Conservation (phyloP, 1,284 basidiomycete genomes). For the Wallemia hederae region DNA sequence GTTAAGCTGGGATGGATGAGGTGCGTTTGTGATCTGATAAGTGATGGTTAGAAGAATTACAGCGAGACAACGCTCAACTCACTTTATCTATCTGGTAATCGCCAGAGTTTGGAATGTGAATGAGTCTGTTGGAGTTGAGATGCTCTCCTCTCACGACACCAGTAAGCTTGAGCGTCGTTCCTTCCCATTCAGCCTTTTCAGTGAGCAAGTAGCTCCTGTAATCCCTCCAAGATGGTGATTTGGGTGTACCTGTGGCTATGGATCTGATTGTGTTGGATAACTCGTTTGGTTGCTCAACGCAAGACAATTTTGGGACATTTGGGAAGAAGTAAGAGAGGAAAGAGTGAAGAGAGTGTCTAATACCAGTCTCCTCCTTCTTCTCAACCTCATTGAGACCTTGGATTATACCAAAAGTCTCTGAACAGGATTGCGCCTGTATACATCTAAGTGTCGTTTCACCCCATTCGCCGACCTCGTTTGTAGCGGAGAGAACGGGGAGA, state of each 20-base stretch:
- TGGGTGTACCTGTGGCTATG: constrained; percentile 47
- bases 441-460: constrained; percentile 74
- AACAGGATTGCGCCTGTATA: constrained; percentile 50
- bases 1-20: constrained; percentile 18
- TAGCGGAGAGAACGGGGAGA: constrained; percentile 49
- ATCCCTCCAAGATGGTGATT: constrained; percentile 49
- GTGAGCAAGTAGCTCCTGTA: constrained; percentile 49
- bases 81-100: constrained; percentile 66
- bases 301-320: constrained; percentile 28
- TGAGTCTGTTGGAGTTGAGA: constrained; percentile 53
- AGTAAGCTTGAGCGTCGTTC: constrained; percentile 34
- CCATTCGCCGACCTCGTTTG: constrained; percentile 51
- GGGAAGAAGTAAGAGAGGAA: constrained; percentile 91
- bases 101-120: constrained; percentile 66
- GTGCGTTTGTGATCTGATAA: constrained; percentile 30
- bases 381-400: constrained; percentile 1
- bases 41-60: constrained; percentile 3
- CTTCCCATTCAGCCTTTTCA: constrained; percentile 33
- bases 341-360: constrained; percentile 59
- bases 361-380: constrained; percentile 15
- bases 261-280: constrained; percentile 37
- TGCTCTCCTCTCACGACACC: constrained; percentile 54
- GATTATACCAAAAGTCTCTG: constrained; percentile 29
- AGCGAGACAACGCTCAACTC: constrained; percentile 9
- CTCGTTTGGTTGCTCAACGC: constrained; percentile 32